phyloP scores from a whole-genome alignment of 1,284 basidiomycete species.

The Trichosporon sp. region DNA sequence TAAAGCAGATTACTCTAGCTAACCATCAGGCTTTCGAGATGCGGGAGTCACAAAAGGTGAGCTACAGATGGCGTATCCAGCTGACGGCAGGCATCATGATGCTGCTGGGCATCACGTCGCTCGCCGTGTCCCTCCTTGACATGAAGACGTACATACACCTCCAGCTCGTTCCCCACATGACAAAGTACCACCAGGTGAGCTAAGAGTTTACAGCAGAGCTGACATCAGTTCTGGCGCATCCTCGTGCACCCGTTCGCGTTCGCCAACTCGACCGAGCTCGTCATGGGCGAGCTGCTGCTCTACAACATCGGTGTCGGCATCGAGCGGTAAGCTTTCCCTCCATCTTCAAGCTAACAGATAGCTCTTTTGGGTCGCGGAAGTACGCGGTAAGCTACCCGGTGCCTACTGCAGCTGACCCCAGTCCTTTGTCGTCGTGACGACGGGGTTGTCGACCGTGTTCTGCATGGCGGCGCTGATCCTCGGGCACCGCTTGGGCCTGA shows the following conservation, averaged over 20 bases:
- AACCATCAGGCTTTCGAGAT: conserved; percentile 40
- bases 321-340: conserved; percentile 56
- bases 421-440: conserved; percentile 69
- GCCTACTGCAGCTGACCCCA: conserved; percentile 38
- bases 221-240: conserved; percentile 75
- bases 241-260: conserved; percentile 70
- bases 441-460: conserved; percentile 62
- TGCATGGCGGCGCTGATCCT: conserved; percentile 63
- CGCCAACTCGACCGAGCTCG: conserved; percentile 76
- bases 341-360: conserved; percentile 17
- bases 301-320: conserved; percentile 68
- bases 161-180: conserved; percentile 54
- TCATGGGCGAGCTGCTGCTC: conserved; percentile 69
- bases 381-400: conserved; percentile 64
- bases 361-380: conserved; percentile 76
- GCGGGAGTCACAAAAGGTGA: conserved; percentile 44
- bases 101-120: conserved; percentile 62
- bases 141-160: conserved; percentile 81
- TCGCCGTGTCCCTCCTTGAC: conserved; percentile 70
- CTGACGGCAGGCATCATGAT: conserved; percentile 67
- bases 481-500: conserved; percentile 62
- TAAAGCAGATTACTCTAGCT: background rate
- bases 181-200: conserved; percentile 50
- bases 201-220: background rate
- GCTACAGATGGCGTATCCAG: background rate